Percentiles rank a stretch among this genome's conserved stretches.
Evolutionary conservation across 495 filamentous ascomycete species (phyloP).

Genomic region (Oleoguttula mirabilis): DNA sequence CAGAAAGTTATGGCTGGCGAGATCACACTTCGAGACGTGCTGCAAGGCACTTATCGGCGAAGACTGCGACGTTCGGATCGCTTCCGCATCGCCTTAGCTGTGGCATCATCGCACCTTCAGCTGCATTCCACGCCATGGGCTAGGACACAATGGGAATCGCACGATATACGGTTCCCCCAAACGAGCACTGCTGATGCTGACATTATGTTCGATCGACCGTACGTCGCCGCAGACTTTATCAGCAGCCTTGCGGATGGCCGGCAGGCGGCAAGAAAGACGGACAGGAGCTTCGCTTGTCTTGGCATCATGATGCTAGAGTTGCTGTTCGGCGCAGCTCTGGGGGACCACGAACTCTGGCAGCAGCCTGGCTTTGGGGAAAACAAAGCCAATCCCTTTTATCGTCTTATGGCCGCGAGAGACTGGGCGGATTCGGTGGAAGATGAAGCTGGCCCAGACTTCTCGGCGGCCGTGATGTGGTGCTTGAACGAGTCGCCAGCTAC

Average conservation of each 20-base stretch:
- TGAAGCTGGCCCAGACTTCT: too few species aligned
- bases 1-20: not conserved
- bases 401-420: too few species aligned
- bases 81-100: not conserved
- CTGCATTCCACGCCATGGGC: not conserved
- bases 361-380: not conserved
- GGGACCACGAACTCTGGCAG: not conserved
- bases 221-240: not conserved
- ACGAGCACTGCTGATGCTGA: not conserved
- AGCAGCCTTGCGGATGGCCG: not conserved
- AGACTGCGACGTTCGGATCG: not conserved
- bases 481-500: constrained; percentile 4
- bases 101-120: not conserved
- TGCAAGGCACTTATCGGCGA: not conserved
- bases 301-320: not conserved
- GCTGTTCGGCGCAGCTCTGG: not conserved
- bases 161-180: not conserved
- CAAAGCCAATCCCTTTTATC: too few species aligned
- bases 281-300: constrained; percentile 1
- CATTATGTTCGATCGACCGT: constrained; percentile 1
- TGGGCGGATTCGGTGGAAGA: too few species aligned
- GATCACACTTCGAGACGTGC: not conserved
- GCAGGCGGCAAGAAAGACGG: not conserved
- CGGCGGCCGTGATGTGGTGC: constrained; percentile 1
- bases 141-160: not conserved